Base-by-base conservation (phyloP, 2,329 filamentous ascomycete genomes). In the Metarhizium humberi region DNA sequence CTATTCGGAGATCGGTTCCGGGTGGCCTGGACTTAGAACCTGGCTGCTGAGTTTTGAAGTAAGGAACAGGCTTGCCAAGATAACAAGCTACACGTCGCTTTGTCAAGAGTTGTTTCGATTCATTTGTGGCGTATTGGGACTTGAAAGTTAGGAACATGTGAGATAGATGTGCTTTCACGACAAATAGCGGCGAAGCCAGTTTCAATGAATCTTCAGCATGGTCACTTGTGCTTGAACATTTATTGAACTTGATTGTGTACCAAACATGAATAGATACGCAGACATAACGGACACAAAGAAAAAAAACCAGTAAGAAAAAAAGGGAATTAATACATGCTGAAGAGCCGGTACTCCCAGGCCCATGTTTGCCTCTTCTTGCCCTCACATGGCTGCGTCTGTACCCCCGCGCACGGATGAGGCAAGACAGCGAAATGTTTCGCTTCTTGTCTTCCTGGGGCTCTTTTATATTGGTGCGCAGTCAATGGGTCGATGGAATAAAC, bases 301-400 rank as follows among this genome's bases (percentile, higher is more conserved):
- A 61, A 62, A 61, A 59, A 61, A 62, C 58, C 61, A 50, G 58
- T 58, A 63, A 68, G 64, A 67, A 68, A 64, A 66, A 68, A 68
- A 67, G 65, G 72, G 69, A 69, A 71, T 70, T 76, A 77, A 74
- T 77, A 77, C 74, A 77, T 75, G 70, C 70, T 71, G 66, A 73
- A 71, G 66, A 71, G 68, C 64, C 62, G 60, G 62, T 59, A 59
- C 56, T 57, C 60, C 57, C 56, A 55, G 54, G 54, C 59, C 59
- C 60, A 64, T 60, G 61, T 63, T 63, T 66, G 61, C 59, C 58
- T 56, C 57, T 56, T 57, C 57, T 56, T 61, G 56, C 32, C 32
- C n/a, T 25, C 51, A 34, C 10, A n/a, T 36, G 29, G 13, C 5
- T 11, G 42, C 40, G 18, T 45, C 14, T 34, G 51, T 16, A 20